Evolutionary conservation across 2,329 filamentous ascomycete genomes (phyloP), one percentile per base, ranked within the genome.

Genomic region (Passalora sequoiae): DNA sequence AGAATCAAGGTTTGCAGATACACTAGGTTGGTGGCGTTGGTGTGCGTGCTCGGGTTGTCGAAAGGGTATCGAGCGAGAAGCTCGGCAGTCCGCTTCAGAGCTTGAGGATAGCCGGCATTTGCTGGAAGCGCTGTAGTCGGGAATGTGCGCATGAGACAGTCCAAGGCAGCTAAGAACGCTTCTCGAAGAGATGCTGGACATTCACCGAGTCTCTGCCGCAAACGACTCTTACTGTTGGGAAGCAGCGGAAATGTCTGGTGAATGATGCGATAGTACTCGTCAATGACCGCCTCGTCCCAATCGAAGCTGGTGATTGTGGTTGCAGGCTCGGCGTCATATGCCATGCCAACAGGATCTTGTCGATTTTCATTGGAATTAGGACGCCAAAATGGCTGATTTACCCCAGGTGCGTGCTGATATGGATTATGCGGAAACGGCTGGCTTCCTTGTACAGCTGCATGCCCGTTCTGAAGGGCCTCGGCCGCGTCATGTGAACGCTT

Each of bases 201-300:
- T 33, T 75, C 72, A 3, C 69, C 68, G 15, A 87, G 63, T 15
- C 79, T 69, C 6, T 70, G 69, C 44, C 77, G 74, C 7, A 84
- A 62, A n/a, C 72, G 71, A 10, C 66, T 63, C 55, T 76, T 80
- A 41, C 67, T 77, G 40, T 71, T 70, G 1, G 82, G 75, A 9
- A 88, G 68, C 32, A 88, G 69, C 0, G 83, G 83, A 44, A 85
- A 81, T 3, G 77, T 76, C 10, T 79, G 78, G 54, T 87, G 83
- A 15, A 87, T 76, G 10, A 76, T 67, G 4, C 71, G 70, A 40
- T 84, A 74, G 53, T 86, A 87, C 46, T 67, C 63, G 21, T 71
- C 66, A 28, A 74, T 58, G 15, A 68, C 59, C 20, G 58, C 55
- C 25, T 74, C 71, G 49, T 73, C 68, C 68, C 68, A 73, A 17